A percentile compares a stretch with the other conserved stretches of the same genome.
Evolutionary conservation across 768 basidiomycete species (phyloP).

Genomic region (Trametes maxima): DNA sequence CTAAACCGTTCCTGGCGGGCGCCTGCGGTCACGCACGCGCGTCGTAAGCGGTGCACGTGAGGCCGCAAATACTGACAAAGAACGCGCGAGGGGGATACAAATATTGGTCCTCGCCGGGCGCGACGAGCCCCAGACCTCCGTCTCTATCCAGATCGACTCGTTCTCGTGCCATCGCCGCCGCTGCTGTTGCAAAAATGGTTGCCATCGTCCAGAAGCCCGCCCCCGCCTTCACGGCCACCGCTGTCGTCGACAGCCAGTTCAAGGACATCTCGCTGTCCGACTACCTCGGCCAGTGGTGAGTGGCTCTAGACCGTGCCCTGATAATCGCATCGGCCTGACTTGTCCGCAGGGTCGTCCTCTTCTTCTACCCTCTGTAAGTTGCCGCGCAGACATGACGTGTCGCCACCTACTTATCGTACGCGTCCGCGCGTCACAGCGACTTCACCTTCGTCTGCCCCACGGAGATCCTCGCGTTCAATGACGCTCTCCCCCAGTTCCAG

Average conservation of each 20-base stretch:
- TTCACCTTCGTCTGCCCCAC: constrained; percentile 94
- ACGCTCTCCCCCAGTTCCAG: constrained; percentile 75
- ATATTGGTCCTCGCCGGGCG: constrained; percentile 15
- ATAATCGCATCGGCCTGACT: background rate
- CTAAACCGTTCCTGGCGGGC: constrained; percentile 5
- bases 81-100: constrained; percentile 29
- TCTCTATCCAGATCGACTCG: background rate
- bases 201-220: constrained; percentile 75
- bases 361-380: constrained; percentile 91
- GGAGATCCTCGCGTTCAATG: constrained; percentile 94
- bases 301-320: constrained; percentile 15
- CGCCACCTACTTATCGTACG: background rate
- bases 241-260: constrained; percentile 78
- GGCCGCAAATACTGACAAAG: constrained; percentile 28
- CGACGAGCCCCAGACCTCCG: too few relatives aligned
- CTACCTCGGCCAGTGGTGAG: constrained; percentile 82
- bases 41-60: constrained; percentile 25
- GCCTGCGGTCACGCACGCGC: constrained; percentile 13
- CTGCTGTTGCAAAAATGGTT: constrained; percentile 25
- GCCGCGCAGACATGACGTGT: background rate
- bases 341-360: constrained; percentile 75
- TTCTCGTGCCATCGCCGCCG: background rate
- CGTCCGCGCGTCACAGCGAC: constrained; percentile 49
- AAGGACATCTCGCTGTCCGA: constrained; percentile 73
- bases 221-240: constrained; percentile 74